These are phyloP conservation scores for Draba incana DNA, from an alignment of 345 rosid genomes.

Conservation along the genomic window DNA sequence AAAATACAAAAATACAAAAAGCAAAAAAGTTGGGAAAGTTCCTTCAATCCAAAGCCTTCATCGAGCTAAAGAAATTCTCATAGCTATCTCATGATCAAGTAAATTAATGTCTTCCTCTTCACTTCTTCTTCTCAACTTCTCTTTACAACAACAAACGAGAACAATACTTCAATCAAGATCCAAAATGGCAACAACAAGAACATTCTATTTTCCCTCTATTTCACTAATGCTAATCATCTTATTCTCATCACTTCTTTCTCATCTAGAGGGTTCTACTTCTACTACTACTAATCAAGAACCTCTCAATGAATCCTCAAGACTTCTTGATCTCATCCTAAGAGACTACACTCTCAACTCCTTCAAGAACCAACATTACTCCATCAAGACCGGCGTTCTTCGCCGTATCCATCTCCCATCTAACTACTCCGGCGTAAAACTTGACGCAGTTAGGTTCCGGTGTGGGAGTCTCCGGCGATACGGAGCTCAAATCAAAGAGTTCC, in stretches of 20 bases:
- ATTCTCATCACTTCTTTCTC: slow-evolving; percentile 21
- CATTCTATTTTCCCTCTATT: slow-evolving; percentile 25
- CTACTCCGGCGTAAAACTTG: slow-evolving; percentile 65
- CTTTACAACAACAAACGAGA: slow-evolving; percentile 28
- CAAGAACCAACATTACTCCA: slow-evolving; percentile 37
- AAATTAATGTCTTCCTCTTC: slow-evolving; percentile 23
- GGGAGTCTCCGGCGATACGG: slow-evolving; percentile 93
- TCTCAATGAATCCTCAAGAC: slow-evolving; percentile 56
- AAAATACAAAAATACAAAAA: not conserved
- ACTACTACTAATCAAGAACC: slow-evolving; percentile 42
- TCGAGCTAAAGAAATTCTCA: slow-evolving; percentile 25
- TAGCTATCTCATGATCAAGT: slow-evolving; percentile 26
- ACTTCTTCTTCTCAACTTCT: slow-evolving; percentile 27
- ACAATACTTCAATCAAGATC: slow-evolving; percentile 13
- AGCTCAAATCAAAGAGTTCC: slow-evolving; percentile 70
- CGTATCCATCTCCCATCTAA: slow-evolving; percentile 65
- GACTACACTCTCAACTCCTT: slow-evolving; percentile 79
- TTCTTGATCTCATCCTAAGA: slow-evolving; percentile 75
- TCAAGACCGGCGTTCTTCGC: slow-evolving; percentile 61
- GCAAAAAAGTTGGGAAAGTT: slow-evolving; percentile 9
- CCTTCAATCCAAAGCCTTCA: slow-evolving; percentile 44
- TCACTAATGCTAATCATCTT: slow-evolving; percentile 4
- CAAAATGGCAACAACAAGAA: slow-evolving; percentile 30
- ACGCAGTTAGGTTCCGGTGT: slow-evolving; percentile 71
- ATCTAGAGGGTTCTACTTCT: slow-evolving; percentile 25